phyloP scores from a whole-genome alignment of 1,284 basidiomycete genomes.

The Malassezia cuniculi region DNA sequence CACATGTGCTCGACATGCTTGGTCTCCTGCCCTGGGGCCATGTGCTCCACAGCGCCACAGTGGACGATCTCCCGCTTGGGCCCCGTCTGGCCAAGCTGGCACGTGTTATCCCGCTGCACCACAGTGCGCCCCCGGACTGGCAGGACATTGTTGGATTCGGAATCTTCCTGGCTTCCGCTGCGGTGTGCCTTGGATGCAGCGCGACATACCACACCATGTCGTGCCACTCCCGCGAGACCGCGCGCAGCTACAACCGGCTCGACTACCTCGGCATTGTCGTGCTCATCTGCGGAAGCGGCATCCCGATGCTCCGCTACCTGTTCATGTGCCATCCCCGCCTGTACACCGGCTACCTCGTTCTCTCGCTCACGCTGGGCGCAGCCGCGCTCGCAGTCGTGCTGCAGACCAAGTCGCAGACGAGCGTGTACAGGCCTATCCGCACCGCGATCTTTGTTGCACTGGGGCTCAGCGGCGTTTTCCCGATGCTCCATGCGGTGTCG shows the following conservation, averaged over 20 bases:
- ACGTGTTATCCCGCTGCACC: background rate
- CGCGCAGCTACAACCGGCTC: constrained; percentile 26
- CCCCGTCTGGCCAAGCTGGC: background rate
- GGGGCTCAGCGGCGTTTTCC: constrained; percentile 61
- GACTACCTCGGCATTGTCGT: constrained; percentile 50
- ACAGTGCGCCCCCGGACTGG: constrained; percentile 49
- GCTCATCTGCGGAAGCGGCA: constrained; percentile 62
- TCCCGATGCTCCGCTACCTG: constrained; percentile 51
- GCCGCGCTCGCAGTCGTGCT: constrained; percentile 65
- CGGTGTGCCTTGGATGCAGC: constrained; percentile 62
- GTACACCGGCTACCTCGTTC: constrained; percentile 32
- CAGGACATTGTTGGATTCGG: constrained; percentile 56
- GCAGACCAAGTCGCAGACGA: constrained; percentile 63
- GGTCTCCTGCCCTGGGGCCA: constrained; percentile 17
- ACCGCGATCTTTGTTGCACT: constrained; percentile 68
- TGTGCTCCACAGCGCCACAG: too few species aligned
- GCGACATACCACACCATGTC: constrained; percentile 64
- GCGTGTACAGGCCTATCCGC: constrained; percentile 62
- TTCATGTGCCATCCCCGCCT: constrained; percentile 24
- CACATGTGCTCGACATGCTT: constrained; percentile 25
- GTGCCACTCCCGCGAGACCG: constrained; percentile 60
- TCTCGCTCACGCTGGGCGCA: constrained; percentile 49
- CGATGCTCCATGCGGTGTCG: constrained; percentile 56
- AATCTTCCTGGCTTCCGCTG: constrained; percentile 60
- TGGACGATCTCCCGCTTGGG: too few species aligned